A percentile compares a stretch with the other conserved stretches of the same genome.
Evolutionary conservation across 2,329 filamentous ascomycete genomes (phyloP).

Genomic region (Chaetomium strumarium): DNA sequence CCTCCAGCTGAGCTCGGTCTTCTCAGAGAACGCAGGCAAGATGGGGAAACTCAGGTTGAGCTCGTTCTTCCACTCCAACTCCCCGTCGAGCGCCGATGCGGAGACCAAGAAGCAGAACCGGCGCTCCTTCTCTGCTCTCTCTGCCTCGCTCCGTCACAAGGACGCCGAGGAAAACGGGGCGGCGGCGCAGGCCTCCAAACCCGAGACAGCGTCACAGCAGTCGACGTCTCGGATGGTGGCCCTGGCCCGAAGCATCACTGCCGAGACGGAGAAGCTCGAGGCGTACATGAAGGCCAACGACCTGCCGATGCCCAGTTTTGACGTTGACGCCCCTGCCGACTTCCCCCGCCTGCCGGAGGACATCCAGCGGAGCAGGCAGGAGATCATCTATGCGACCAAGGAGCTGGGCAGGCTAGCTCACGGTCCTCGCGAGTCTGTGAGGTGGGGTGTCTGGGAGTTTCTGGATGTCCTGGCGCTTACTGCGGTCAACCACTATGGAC

Average conservation of each 20-base stretch:
- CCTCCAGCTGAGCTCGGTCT: background rate
- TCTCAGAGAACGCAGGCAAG: background rate
- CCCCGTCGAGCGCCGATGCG: conserved; percentile 20
- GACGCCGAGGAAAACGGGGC: conserved; percentile 12
- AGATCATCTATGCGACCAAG: conserved; percentile 43
- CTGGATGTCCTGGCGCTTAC: conserved; percentile 46
- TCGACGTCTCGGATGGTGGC: conserved; percentile 36
- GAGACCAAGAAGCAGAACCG: conserved; percentile 33
- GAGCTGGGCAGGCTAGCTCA: conserved; percentile 43
- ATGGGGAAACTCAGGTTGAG: conserved; percentile 34
- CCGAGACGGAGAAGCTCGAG: conserved; percentile 46
- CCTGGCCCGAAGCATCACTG: conserved; percentile 43
- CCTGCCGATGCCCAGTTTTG: conserved; percentile 40
- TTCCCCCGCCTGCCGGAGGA: conserved; percentile 44
- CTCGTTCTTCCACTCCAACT: conserved; percentile 31
- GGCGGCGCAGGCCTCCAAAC: background rate
- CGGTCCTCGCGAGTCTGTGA: conserved; percentile 45
- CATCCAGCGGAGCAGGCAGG: conserved; percentile 39
- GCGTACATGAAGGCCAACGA: conserved; percentile 39
- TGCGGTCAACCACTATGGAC: conserved; percentile 44
- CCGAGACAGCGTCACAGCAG: conserved; percentile 6
- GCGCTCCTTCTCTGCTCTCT: conserved; percentile 29
- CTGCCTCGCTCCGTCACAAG: conserved; percentile 24
- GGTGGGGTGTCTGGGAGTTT: conserved; percentile 50
- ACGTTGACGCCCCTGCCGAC: conserved; percentile 37